Percentiles rank a stretch among this genome's conserved stretches.
Conservation (phyloP, 306 rosid genomes). For the Hippophae gyantsensis region DNA sequence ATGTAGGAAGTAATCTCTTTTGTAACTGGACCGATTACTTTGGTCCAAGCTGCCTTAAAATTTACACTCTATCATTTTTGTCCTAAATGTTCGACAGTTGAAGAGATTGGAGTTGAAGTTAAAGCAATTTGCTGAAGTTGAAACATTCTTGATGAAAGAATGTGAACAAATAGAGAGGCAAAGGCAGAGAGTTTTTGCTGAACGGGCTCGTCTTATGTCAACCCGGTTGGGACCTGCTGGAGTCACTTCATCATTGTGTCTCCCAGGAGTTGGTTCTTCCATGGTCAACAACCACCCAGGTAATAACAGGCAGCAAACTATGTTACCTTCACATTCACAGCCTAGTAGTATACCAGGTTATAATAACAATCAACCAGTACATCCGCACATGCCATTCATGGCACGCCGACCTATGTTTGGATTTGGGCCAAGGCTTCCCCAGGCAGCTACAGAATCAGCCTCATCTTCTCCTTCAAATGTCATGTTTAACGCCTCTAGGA, state of each 20-base stretch:
- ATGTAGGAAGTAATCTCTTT: no score
- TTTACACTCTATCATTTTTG: background rate
- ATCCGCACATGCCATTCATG: conserved; percentile 73
- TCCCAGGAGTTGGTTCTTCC: conserved; percentile 59
- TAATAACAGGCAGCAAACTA: conserved; percentile 63
- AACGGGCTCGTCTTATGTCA: conserved; percentile 60
- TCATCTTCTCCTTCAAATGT: conserved; percentile 48
- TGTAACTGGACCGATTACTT: no score
- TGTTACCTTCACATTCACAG: conserved; percentile 71
- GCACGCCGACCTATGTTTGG: conserved; percentile 75
- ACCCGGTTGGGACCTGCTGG: conserved; percentile 63
- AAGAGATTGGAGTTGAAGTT: conserved; percentile 93
- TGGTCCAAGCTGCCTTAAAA: no score
- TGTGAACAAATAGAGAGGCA: conserved; percentile 89
- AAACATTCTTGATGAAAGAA: conserved; percentile 91
- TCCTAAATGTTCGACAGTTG: conserved; percentile 42
- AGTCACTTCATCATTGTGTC: conserved; percentile 36
- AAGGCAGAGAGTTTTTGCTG: conserved; percentile 71
- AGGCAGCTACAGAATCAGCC: conserved; percentile 58
- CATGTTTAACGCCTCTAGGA: conserved; percentile 60
- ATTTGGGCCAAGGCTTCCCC: conserved; percentile 79
- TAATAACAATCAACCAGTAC: conserved; percentile 58
- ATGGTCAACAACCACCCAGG: conserved; percentile 46
- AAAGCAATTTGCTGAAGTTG: conserved; percentile 97
- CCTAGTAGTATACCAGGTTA: conserved; percentile 72